Percentiles rank a stretch among this genome's conserved stretches.
These are phyloP conservation scores for Niveomyces coronatus DNA, from an alignment of 2,329 filamentous ascomycete species.

Conservation along the genomic window DNA sequence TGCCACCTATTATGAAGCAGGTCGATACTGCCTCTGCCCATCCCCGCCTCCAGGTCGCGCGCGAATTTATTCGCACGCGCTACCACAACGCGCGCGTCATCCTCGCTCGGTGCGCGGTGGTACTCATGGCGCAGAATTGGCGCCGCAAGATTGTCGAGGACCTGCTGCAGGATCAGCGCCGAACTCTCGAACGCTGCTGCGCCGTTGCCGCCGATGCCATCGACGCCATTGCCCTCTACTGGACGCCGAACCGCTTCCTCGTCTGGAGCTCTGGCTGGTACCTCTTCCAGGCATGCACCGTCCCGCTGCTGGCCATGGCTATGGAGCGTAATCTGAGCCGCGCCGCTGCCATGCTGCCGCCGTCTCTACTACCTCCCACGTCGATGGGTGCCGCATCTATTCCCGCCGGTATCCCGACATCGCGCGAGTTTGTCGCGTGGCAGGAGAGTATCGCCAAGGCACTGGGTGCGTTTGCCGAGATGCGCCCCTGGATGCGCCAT, in stretches of 20 bases:
- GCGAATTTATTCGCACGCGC: constrained; percentile 21
- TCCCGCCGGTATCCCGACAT: no score
- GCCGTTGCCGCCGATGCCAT: constrained; percentile 20
- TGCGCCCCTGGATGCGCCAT: constrained; percentile 19
- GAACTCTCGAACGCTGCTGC: constrained; percentile 17
- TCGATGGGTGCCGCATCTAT: no score
- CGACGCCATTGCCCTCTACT: constrained; percentile 20
- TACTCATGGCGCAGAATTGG: constrained; percentile 17
- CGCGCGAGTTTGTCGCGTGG: constrained; percentile 12
- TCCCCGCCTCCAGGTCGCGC: constrained; percentile 16
- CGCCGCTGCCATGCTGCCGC: neutral
- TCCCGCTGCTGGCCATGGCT: constrained; percentile 20
- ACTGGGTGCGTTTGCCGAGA: constrained; percentile 17
- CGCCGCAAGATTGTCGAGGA: constrained; percentile 11
- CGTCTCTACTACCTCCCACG: no score
- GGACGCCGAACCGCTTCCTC: constrained; percentile 22
- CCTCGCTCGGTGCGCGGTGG: constrained; percentile 15
- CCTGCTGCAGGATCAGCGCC: constrained; percentile 14
- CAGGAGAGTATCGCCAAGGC: constrained; percentile 17
- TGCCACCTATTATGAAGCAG: constrained; percentile 15
- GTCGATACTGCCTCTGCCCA: constrained; percentile 14
- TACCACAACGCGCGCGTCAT: constrained; percentile 21
- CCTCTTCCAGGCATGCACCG: constrained; percentile 23
- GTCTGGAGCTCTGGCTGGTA: constrained; percentile 24
- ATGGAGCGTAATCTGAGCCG: constrained; percentile 15